These are phyloP conservation scores for Sclerotiophoma versabilis DNA, from an alignment of 2,329 filamentous ascomycete genomes.

Conservation along the genomic window DNA sequence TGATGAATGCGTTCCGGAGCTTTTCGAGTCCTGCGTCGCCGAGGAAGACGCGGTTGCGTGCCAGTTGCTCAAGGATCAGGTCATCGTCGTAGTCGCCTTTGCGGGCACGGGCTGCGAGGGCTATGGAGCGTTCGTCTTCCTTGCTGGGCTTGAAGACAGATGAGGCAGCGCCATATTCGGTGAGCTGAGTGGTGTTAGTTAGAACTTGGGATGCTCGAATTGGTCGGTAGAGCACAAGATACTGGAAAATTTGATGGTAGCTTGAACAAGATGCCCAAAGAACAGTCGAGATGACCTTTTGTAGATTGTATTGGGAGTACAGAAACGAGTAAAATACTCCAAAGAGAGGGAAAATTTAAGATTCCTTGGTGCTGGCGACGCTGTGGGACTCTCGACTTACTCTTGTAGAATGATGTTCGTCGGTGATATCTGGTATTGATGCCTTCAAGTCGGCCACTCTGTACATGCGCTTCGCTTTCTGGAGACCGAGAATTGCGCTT, in stretches of 20 bases:
- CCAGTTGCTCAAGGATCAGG: conserved; percentile 91
- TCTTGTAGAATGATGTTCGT: conserved; percentile 59
- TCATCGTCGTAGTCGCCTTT: conserved; percentile 72
- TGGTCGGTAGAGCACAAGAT: not conserved
- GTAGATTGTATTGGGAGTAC: no score
- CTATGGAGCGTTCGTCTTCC: conserved; percentile 66
- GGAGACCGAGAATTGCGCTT: conserved; percentile 63
- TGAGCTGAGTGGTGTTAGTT: conserved; percentile 62
- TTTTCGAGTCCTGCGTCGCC: conserved; percentile 80
- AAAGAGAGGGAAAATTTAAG: not conserved
- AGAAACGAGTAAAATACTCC: no score
- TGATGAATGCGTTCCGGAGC: conserved; percentile 80
- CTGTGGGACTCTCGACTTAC: conserved; percentile 45
- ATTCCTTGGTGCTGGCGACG: not conserved
- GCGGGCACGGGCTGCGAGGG: conserved; percentile 66
- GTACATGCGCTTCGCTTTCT: conserved; percentile 62
- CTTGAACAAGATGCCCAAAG: no score
- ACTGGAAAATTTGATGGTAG: not conserved
- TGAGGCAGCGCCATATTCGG: conserved; percentile 65
- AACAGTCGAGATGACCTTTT: no score
- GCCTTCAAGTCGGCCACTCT: conserved; percentile 65
- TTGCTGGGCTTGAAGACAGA: conserved; percentile 49
- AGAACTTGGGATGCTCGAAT: conserved; percentile 27
- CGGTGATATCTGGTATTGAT: conserved; percentile 65
- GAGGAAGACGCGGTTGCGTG: conserved; percentile 90